A percentile compares a stretch with the other conserved stretches of the same genome.
Evolutionary conservation across 2,329 filamentous ascomycete species (phyloP).

Genomic region (Trichoderma aggressivum): DNA sequence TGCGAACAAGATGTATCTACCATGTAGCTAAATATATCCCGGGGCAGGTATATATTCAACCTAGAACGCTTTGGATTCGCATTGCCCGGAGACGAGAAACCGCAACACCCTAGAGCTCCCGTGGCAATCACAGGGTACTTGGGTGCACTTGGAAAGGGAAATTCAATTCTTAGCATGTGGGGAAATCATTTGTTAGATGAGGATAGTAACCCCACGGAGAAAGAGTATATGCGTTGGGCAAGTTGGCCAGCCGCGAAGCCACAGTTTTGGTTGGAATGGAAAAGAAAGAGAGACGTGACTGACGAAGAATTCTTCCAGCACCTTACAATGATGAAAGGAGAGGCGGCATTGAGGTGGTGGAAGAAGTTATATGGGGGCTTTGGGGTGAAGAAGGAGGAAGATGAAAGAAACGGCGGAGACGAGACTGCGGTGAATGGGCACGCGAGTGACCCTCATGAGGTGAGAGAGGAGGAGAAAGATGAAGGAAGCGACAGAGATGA

Average conservation of each 20-base stretch:
- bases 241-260: slow-evolving; percentile 25
- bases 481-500: neutral
- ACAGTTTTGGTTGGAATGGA: slow-evolving; percentile 30
- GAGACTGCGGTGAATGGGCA: neutral
- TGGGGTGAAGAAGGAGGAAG: neutral
- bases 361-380: neutral
- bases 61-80: neutral
- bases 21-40: neutral
- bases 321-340: neutral
- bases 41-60: neutral
- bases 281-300: slow-evolving; percentile 19
- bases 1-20: neutral
- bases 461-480: neutral
- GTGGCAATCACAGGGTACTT: slow-evolving; percentile 21
- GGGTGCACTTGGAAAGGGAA: slow-evolving; percentile 22
- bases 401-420: neutral
- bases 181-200: slow-evolving; percentile 24
- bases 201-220: slow-evolving; percentile 11
- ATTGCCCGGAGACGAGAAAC: neutral
- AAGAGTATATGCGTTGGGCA: slow-evolving; percentile 25
- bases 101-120: neutral
- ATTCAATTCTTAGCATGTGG: slow-evolving; percentile 26
- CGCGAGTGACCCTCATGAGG: too few relatives aligned
- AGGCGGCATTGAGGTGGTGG: neutral
- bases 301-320: neutral